Evolutionary conservation across 108 stramenopile genomes (phyloP).

Genomic region (Fragilaria crotonensis): DNA sequence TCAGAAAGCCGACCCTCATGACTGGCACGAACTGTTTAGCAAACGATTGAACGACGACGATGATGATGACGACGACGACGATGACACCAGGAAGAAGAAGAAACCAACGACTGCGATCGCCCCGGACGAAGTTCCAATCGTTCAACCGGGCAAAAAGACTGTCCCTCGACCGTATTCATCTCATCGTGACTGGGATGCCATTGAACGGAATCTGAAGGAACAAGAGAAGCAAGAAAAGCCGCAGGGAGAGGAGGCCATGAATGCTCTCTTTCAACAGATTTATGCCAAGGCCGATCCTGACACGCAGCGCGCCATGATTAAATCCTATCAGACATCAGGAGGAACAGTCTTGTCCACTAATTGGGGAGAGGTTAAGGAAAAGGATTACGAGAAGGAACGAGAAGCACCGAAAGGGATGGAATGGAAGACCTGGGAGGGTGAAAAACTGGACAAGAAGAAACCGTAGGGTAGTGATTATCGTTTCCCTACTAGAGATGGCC

Average conservation of each 20-base stretch:
- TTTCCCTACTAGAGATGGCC: too few relatives aligned
- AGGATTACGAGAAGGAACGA: conserved; percentile 97
- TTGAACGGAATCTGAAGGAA: conserved; percentile 59
- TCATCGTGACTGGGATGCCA: conserved; percentile 81
- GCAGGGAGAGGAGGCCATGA: conserved; percentile 93
- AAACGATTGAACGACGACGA: conserved; percentile 23
- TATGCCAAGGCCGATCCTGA: conserved; percentile 87
- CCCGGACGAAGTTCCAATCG: conserved; percentile 5
- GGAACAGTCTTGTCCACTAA: conserved; percentile 96
- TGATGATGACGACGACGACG: conserved; percentile 2
- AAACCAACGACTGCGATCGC: background rate
- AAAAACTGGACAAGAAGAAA: too few relatives aligned
- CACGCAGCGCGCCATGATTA: conserved; percentile 94
- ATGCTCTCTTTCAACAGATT: conserved; percentile 93
- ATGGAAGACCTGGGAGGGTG: conserved; percentile 53
- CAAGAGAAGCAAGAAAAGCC: conserved; percentile 95
- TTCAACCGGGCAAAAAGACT: background rate
- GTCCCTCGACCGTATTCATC: conserved; percentile 73
- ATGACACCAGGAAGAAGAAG: too few relatives aligned
- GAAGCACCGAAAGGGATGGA: conserved; percentile 95
- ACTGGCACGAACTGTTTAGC: conserved; percentile 76
- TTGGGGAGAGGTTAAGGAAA: conserved; percentile 94
- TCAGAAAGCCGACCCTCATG: conserved; percentile 43
- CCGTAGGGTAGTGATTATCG: too few relatives aligned
- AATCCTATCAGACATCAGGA: conserved; percentile 94